Evolutionary conservation across 2,329 filamentous ascomycete species (phyloP).

Genomic region (Neopestalotiopsis sp.): DNA sequence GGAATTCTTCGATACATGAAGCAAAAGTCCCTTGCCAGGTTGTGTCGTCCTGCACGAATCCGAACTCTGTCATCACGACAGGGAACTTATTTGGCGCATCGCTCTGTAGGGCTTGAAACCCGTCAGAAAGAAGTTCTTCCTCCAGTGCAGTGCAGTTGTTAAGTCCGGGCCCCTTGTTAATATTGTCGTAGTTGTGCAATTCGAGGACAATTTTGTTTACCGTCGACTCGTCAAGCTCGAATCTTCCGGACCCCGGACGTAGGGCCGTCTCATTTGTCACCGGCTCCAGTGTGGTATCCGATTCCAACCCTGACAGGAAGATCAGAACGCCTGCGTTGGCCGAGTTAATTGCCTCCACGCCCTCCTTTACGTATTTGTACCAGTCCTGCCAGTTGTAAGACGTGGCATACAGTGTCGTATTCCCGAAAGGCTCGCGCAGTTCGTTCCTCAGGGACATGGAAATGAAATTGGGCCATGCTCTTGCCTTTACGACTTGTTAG

Average conservation of each 20-base stretch:
- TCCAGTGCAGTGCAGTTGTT: conserved; percentile 50
- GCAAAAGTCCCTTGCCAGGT: conserved; percentile 54
- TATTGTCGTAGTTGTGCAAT: conserved; percentile 63
- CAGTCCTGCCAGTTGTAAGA: conserved; percentile 61
- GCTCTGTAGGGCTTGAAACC: conserved; percentile 54
- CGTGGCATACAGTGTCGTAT: conserved; percentile 29
- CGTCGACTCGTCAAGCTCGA: conserved; percentile 50
- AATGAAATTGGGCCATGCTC: conserved; percentile 50
- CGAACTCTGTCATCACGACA: conserved; percentile 58
- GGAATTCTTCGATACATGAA: conserved; percentile 53
- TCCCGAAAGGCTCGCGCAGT: conserved; percentile 47
- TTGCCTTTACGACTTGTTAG: conserved; percentile 37
- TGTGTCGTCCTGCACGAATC: conserved; percentile 51
- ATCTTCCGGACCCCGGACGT: conserved; percentile 47
- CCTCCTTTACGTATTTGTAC: conserved; percentile 55
- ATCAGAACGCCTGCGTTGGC: conserved; percentile 57
- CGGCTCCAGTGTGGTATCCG: conserved; percentile 56
- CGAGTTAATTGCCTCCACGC: conserved; percentile 55
- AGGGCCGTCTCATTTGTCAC: conserved; percentile 54
- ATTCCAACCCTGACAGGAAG: conserved; percentile 62
- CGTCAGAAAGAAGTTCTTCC: conserved; percentile 50
- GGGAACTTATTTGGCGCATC: conserved; percentile 47
- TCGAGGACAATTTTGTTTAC: conserved; percentile 62
- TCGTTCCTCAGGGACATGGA: conserved; percentile 60
- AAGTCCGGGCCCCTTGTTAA: conserved; percentile 33